Base-by-base conservation (phyloP, 768 basidiomycete species). In the Exidia glandulosa region DNA sequence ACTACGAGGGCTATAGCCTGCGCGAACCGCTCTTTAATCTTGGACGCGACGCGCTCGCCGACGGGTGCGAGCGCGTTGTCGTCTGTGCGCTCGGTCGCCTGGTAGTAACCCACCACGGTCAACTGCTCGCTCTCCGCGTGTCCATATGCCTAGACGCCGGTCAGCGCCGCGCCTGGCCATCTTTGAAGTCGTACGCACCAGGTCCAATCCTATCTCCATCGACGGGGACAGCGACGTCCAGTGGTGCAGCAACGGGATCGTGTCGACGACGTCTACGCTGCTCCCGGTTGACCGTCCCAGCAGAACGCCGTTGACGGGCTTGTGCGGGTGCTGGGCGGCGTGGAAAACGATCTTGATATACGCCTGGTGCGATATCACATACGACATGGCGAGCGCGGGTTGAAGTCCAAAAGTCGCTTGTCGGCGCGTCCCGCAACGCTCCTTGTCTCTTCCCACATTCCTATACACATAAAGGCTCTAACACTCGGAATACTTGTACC, bases 211-310 rank as follows among this genome's bases (percentile, higher is more conserved):
- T 62, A 89, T 84, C 68, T 90, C 88, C 86, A 90, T 90, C 84
- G 87, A 87, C 3, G 88, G 87, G 62, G 85, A 87, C 58, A 93
- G 76, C 65, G 80, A 85, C 6, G 88, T 89, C 89, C 89, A 92
- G 68, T 90, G 84, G 67, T 93, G 90, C 57, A 90, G 78, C 34
- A 93, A 76, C 16, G 90, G 90, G 37, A 93, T 75, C 2, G 83
- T 79, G 66, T 92, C 88, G 56, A 75, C 72, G 56, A 87, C 78
- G 58, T 70, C 69, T 47, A 88, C 79, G 36, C 10, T 14, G 23
- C 34, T 32, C 2, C 62, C 58, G 19, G 66, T 60, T 52, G 73
- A 69, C 32, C 74, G 79, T 34, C 88, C 88, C 1, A 92, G 71
- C n/a, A 93, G 74, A 7, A 91, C 82, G 3, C 90, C 90, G 58